Evolutionary conservation across 495 filamentous ascomycete genomes (phyloP).

Genomic region (Penicillium pancosmium): DNA sequence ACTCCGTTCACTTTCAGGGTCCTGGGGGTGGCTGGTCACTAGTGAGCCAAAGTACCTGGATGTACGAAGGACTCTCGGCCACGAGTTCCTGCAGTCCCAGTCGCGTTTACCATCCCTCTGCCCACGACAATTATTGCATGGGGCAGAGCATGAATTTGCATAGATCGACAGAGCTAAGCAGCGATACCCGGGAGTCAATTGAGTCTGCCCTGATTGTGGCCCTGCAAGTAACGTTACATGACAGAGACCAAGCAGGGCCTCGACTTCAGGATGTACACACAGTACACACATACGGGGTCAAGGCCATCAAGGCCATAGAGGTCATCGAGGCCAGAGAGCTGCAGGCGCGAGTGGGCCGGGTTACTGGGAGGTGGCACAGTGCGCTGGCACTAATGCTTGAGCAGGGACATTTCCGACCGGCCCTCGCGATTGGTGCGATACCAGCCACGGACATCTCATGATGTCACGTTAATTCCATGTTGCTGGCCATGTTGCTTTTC

Average conservation of each 20-base stretch:
- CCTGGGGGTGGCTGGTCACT: conserved; percentile 7
- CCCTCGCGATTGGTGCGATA: conserved; percentile 17
- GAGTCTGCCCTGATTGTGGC: conserved; percentile 11
- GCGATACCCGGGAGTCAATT: conserved; percentile 17
- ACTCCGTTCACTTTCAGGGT: conserved; percentile 5
- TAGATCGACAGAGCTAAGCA: conserved; percentile 9
- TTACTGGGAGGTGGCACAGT: neutral
- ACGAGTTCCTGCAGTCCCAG: conserved; percentile 15
- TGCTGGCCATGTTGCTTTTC: neutral
- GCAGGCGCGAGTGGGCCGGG: neutral
- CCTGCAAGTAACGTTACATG: conserved; percentile 33
- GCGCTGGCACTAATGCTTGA: conserved; percentile 9
- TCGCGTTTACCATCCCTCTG: neutral
- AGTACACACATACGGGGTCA: too few relatives aligned
- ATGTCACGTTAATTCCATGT: conserved; percentile 16
- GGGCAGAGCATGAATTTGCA: neutral
- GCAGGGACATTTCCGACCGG: conserved; percentile 13
- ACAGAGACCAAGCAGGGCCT: conserved; percentile 5
- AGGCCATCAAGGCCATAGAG: neutral
- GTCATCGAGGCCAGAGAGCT: neutral
- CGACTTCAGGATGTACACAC: neutral
- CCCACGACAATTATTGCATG: neutral
- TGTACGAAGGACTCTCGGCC: neutral
- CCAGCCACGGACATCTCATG: conserved; percentile 12
- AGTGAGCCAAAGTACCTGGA: neutral